These are phyloP conservation scores for Huntiella omanensis DNA, from an alignment of 2,329 filamentous ascomycete genomes.

Conservation along the genomic window DNA sequence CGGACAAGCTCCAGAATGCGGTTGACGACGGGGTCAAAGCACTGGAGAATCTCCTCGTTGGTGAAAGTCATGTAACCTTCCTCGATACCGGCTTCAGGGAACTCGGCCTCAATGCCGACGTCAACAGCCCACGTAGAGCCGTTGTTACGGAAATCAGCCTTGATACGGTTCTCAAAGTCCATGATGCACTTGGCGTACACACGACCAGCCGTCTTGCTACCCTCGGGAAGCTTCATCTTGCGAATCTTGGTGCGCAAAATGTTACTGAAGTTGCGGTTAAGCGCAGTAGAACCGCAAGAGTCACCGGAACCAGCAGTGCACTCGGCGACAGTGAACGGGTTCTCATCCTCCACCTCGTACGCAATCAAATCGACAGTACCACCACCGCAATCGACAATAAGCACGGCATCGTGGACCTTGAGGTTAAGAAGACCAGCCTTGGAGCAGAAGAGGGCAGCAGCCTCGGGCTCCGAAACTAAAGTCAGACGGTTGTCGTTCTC, in stretches of 20 bases:
- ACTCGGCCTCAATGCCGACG: constrained; percentile 95
- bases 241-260: constrained; percentile 93
- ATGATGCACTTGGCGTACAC: constrained; percentile 99
- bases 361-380: constrained; percentile 98
- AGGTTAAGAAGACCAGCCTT: constrained; percentile 91
- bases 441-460: constrained; percentile 90
- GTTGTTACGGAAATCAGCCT: constrained; percentile 98
- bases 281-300: constrained; percentile 91
- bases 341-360: constrained; percentile 95
- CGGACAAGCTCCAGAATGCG: constrained; percentile 87
- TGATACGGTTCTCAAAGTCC: constrained; percentile 99
- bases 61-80: constrained; percentile 99
- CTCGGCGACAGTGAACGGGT: constrained; percentile 89
- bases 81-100: constrained; percentile 92
- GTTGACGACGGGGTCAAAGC: constrained; percentile 96
- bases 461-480: constrained; percentile 88
- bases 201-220: constrained; percentile 90
- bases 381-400: constrained; percentile 96
- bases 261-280: constrained; percentile 97
- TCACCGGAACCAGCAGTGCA: constrained; percentile 95
- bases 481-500: constrained; percentile 96
- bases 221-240: constrained; percentile 97
- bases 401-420: constrained; percentile 94
- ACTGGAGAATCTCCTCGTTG: constrained; percentile 96
- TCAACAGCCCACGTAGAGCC: constrained; percentile 98